phyloP scores from a whole-genome alignment of 352 stramenopile species.

The Phytophthora citrophthora region DNA sequence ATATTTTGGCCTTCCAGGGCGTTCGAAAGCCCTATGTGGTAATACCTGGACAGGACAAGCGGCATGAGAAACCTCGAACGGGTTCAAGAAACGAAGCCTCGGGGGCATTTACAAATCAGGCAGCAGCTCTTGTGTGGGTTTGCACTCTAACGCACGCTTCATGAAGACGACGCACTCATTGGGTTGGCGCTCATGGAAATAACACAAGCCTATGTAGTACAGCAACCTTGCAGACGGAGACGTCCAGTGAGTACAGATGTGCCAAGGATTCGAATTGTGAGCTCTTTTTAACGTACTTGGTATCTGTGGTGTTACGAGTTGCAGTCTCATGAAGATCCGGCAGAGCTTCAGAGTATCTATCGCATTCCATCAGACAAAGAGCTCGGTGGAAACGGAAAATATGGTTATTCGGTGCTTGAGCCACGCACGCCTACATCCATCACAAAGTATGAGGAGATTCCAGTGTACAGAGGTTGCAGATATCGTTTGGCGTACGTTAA shows the following conservation, averaged over 20 bases:
- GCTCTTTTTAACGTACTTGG: conserved; percentile 36
- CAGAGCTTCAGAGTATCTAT: conserved; percentile 53
- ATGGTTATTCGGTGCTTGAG: conserved; percentile 49
- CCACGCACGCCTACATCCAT: conserved; percentile 45
- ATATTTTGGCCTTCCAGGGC: conserved; percentile 60
- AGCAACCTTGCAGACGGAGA: conserved; percentile 47
- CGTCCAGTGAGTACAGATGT: conserved; percentile 3
- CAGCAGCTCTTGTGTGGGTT: conserved; percentile 39
- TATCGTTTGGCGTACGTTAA: conserved; percentile 48
- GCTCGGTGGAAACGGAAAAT: conserved; percentile 74
- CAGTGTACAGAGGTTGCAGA: background rate
- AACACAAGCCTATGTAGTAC: conserved; percentile 72
- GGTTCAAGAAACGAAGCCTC: background rate
- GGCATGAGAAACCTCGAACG: background rate
- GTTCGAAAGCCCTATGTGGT: conserved; percentile 69
- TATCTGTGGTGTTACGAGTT: conserved; percentile 32
- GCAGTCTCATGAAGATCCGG: conserved; percentile 59
- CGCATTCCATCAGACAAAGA: conserved; percentile 65
- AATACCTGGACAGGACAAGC: conserved; percentile 53
- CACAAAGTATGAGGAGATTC: background rate
- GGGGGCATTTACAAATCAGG: conserved; percentile 59
- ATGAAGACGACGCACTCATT: conserved; percentile 60
- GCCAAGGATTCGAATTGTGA: background rate
- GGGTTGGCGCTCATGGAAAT: conserved; percentile 58
- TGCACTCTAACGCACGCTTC: conserved; percentile 39